These are phyloP conservation scores for Cichorium intybus DNA, from an alignment of 140 eudicot species.

Conservation along the genomic window DNA sequence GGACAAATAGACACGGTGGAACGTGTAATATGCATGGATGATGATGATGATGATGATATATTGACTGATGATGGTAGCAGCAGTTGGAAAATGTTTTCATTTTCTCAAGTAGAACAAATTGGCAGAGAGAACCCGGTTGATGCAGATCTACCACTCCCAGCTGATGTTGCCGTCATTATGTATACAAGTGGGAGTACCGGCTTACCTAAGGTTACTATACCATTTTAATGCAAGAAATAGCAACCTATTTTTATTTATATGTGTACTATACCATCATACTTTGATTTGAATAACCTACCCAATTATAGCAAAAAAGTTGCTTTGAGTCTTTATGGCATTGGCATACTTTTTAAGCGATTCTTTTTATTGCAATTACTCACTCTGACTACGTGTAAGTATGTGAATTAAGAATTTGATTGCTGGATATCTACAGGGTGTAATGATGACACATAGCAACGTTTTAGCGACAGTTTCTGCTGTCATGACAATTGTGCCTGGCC, in stretches of 20 bases:
- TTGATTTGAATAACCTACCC: too few relatives aligned
- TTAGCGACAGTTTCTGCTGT: constrained; percentile 94
- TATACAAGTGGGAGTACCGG: constrained; percentile 99
- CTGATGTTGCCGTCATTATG: constrained; percentile 96
- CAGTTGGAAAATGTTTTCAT: constrained; percentile 68
- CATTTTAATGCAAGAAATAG: background rate
- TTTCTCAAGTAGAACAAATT: constrained; percentile 61
- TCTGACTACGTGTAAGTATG: too few relatives aligned
- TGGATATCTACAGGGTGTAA: constrained; percentile 65
- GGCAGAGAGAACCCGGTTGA: constrained; percentile 78
- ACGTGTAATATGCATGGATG: constrained; percentile 91
- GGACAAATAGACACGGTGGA: constrained; percentile 92
- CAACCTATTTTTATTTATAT: too few relatives aligned
- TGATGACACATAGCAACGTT: constrained; percentile 95
- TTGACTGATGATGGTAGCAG: constrained; percentile 46
- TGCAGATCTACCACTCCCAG: constrained; percentile 75
- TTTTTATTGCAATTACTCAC: too few relatives aligned
- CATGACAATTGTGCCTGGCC: constrained; percentile 91
- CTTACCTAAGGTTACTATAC: constrained; percentile 74
- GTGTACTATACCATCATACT: background rate
- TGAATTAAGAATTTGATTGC: background rate
- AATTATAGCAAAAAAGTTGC: too few relatives aligned
- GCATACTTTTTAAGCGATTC: too few relatives aligned
- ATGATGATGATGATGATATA: constrained; percentile 69
- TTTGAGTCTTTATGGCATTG: too few relatives aligned